Percentiles rank a stretch among this genome's conserved stretches.
phyloP scores from a whole-genome alignment of 495 filamentous ascomycete genomes.

The Trichoderma reesei region DNA sequence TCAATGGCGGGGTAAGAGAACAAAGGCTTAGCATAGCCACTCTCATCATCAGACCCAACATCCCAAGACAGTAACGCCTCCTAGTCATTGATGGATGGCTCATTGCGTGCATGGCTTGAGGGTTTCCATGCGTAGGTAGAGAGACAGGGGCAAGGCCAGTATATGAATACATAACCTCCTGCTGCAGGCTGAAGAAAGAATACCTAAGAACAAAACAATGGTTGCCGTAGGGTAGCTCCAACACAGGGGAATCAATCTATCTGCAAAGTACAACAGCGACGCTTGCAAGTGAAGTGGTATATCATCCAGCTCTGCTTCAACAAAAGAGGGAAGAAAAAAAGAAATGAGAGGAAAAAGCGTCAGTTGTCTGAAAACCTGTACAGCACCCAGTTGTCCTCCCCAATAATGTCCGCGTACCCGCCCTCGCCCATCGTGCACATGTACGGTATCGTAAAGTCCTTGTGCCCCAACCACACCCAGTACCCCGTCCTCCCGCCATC shows the following conservation, averaged over 20 bases:
- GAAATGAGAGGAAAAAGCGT: background rate
- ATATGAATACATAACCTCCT: no score
- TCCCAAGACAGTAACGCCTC: background rate
- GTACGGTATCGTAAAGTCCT: background rate
- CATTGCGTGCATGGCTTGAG: background rate
- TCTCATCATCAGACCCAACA: conserved; percentile 1
- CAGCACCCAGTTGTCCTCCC: background rate
- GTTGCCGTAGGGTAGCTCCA: background rate
- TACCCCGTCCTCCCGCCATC: background rate
- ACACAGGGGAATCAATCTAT: background rate
- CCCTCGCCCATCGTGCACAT: background rate
- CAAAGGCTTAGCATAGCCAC: background rate
- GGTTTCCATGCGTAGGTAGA: no score
- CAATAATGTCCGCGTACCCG: background rate
- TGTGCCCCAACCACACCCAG: background rate
- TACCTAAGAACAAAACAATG: background rate
- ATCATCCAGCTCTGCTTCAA: background rate
- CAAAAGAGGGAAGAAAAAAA: background rate
- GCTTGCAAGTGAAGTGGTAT: background rate
- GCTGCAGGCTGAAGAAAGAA: no score
- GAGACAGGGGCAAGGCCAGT: no score
- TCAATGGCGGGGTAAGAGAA: background rate
- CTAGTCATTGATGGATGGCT: background rate
- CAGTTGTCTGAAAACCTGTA: background rate
- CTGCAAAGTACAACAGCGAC: background rate